Base-by-base conservation (phyloP, 371 early-diverging fungal genomes). In the Apophysomyces elegans region DNA sequence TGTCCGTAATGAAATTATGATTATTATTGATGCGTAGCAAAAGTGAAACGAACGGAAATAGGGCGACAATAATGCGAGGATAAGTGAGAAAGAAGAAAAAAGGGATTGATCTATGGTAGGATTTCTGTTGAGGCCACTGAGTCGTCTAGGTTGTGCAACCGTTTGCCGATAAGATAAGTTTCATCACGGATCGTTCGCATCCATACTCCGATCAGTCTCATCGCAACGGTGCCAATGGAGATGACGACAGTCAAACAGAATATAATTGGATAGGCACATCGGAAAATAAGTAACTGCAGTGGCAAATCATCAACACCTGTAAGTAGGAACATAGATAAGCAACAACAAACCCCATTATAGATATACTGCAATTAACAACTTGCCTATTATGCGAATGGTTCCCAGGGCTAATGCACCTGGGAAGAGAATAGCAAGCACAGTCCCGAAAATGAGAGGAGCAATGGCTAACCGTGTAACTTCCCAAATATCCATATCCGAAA, bases 101-200 rank as follows among this genome's bases (percentile, higher is more conserved):
- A 9, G 11, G 0, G 21, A 2, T 26, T 26, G 54, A 21, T 50
- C 54, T 50, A 50, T 50, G 21, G 8, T 50, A 26, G 21, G 21
- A 26, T 26, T 50, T 50, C 54, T 26, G 54, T 50, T 11, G 54
- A 50, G 21, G 54, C 16, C 16, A 45, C 13, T 50, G 54, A 9
- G 6, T 72, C 66, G 9, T 69, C 69, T 57, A 89, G 61, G 58
- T 90, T 90, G 64, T 87, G 88, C 61, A 90, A 75, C 59, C 78
- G 85, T 50, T 74, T 77, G 13, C 90, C 90, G 37, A 87, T 73
- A 57, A 87, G 68, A 58, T 90, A 90, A 46, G 82, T 81, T 37
- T 81, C 84, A 45, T 90, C 88, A 11, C 87, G 82, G 7, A 88
- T 80, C n/a, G 73, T 64, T 14, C 78, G 75, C n/a, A 81, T 74